Evolutionary conservation across 192 early-diverging fungal genomes (phyloP), one percentile per base, ranked within the genome.

Genomic region (Backusella macrospora): DNA sequence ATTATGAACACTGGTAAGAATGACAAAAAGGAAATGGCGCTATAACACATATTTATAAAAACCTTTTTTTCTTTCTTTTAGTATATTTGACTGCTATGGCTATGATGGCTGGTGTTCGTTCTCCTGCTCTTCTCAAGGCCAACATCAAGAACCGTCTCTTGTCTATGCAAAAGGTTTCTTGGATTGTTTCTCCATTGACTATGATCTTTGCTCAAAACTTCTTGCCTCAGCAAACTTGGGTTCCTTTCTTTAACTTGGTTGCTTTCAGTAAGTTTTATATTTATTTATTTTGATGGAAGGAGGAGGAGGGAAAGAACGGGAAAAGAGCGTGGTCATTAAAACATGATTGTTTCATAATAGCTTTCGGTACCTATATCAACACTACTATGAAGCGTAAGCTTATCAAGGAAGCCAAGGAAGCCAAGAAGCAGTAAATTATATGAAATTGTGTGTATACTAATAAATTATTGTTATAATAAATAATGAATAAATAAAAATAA

Each of bases 171-270:
- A 94, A 92, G 84, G 89, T 94, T 9, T 92, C 92, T 21, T 95
- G 91, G 91, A 79, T 93, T 16, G 83, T 96, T 39, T 95, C 90
- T 73, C 96, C 96, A 16, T 48, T 90, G 12, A 84, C 92, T 4
- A 92, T 95, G 87, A 84, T 86, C 26, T 82, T 93, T 78, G 94
- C 96, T 7, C 89, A 91, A 85, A 89, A 86, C 78, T 90, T 90
- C 71, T 79, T 97, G 59, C 87, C 85, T n/a, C 93, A 90, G 12
- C 81, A 86, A 46, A 81, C 91, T 52, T 97, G 94, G 94, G 87
- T 94, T 34, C 96, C 96, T 26, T 97, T 96, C 87, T 97, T 96
- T 84, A 95, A 96, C 84, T 49, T 91, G 26, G 83, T 97, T 55
- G 88, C 88, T 21, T 96, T 96, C 73, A 79, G 80, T 81, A 81